Conservation (phyloP, 1,284 basidiomycete genomes). For the Cryptococcus floricola region DNA sequence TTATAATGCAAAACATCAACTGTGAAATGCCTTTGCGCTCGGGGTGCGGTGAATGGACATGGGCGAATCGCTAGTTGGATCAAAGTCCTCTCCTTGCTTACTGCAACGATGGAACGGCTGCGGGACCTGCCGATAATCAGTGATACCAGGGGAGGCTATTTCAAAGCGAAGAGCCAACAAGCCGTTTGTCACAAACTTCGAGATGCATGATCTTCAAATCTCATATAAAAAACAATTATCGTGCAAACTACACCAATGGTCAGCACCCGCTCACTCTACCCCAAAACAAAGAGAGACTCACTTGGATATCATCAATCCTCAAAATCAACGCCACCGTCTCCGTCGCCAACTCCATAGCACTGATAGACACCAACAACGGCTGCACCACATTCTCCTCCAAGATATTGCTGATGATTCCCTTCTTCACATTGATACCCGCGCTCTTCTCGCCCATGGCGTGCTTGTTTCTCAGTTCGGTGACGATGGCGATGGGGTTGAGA, state of each 20-base stretch:
- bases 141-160: not conserved
- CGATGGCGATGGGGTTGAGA: slow-evolving; percentile 95
- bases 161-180: not conserved
- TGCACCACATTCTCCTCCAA: slow-evolving; percentile 97
- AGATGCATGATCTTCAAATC: not conserved
- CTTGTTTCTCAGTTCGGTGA: slow-evolving; percentile 94
- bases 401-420: slow-evolving; percentile 94
- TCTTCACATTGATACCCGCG: slow-evolving; percentile 97
- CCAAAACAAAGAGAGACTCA: slow-evolving; percentile 21
- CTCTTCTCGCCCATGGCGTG: slow-evolving; percentile 92
- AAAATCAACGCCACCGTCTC: slow-evolving; percentile 96
- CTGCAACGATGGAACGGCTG: not conserved
- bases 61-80: no score
- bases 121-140: no score
- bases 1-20: not conserved
- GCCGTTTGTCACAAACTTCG: not conserved
- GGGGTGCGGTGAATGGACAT: no score
- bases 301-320: slow-evolving; percentile 92
- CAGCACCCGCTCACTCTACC: slow-evolving; percentile 2
- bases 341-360: slow-evolving; percentile 89
- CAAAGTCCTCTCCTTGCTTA: no score
- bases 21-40: no score
- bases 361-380: slow-evolving; percentile 90
- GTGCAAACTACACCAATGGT: slow-evolving; percentile 17
- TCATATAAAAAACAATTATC: slow-evolving; percentile 10